These are phyloP conservation scores for Nakazawaea ernobii DNA, from an alignment of 805 yeast species.

Conservation along the genomic window DNA sequence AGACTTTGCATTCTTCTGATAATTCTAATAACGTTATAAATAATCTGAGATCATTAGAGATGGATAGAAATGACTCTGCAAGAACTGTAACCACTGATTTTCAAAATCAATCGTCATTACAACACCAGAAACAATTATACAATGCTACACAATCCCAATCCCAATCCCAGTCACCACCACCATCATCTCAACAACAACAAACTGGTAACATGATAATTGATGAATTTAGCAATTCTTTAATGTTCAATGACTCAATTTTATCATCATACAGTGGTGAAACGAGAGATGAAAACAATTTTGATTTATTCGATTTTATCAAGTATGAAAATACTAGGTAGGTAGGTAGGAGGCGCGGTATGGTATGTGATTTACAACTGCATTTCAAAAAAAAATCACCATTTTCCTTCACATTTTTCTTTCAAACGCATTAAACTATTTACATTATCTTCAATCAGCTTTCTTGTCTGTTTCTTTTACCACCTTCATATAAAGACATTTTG, in stretches of 20 bases:
- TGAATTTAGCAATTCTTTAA: not conserved
- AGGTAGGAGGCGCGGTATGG: too few species aligned
- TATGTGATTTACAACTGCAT: too few species aligned
- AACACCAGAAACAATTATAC: too few species aligned
- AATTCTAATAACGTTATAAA: not conserved
- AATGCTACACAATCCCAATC: not conserved
- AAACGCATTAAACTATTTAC: too few species aligned
- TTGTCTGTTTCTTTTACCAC: too few species aligned
- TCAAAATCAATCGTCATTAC: not conserved
- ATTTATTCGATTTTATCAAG: slow-evolving; percentile 9
- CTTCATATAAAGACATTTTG: too few species aligned
- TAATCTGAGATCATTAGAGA: too few species aligned
- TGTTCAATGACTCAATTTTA: not conserved
- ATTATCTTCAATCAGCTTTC: too few species aligned
- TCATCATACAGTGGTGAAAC: not conserved
- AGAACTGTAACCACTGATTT: not conserved
- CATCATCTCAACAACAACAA: not conserved
- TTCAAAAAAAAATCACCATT: too few species aligned
- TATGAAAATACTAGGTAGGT: slow-evolving; percentile 3
- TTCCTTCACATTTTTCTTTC: too few species aligned
- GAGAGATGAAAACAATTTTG: slow-evolving; percentile 2
- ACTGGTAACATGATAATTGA: not conserved
- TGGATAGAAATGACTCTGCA: too few species aligned
- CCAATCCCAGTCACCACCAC: not conserved
- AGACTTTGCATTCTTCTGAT: not conserved